Evolutionary conservation across 2,329 filamentous ascomycete genomes (phyloP).

Genomic region (Trichocomaceae sp.): DNA sequence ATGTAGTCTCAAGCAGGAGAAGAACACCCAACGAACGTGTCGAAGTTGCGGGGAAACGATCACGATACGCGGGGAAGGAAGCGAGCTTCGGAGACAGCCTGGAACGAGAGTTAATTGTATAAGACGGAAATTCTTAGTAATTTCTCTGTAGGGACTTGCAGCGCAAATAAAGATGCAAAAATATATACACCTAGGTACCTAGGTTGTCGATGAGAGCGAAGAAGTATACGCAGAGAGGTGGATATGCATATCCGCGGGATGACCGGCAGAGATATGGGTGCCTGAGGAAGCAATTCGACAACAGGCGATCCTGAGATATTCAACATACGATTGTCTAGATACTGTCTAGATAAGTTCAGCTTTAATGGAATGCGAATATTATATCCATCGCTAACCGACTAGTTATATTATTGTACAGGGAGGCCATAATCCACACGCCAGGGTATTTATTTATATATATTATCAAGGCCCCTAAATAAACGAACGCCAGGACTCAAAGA

Average conservation of each 20-base stretch:
- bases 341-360: not conserved
- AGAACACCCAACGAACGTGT: not conserved
- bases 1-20: not conserved
- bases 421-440: not conserved
- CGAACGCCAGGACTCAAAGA: not conserved
- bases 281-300: not conserved
- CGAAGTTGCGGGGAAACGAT: constrained; percentile 1
- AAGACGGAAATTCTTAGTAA: not conserved
- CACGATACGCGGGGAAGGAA: not conserved
- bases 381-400: not conserved
- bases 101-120: not conserved
- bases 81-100: not conserved
- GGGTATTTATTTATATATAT: not conserved
- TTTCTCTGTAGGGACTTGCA: not conserved
- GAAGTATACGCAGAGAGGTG: not conserved
- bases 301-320: not conserved
- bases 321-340: not conserved
- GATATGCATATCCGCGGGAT: not conserved
- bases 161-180: not conserved
- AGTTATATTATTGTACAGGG: not conserved
- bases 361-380: too few species aligned
- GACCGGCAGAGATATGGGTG: not conserved
- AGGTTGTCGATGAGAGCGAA: not conserved
- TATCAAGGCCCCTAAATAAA: not conserved
- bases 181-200: not conserved